These are phyloP conservation scores for Colletotrichum noveboracense DNA, from an alignment of 2,329 filamentous ascomycete genomes.

Conservation along the genomic window DNA sequence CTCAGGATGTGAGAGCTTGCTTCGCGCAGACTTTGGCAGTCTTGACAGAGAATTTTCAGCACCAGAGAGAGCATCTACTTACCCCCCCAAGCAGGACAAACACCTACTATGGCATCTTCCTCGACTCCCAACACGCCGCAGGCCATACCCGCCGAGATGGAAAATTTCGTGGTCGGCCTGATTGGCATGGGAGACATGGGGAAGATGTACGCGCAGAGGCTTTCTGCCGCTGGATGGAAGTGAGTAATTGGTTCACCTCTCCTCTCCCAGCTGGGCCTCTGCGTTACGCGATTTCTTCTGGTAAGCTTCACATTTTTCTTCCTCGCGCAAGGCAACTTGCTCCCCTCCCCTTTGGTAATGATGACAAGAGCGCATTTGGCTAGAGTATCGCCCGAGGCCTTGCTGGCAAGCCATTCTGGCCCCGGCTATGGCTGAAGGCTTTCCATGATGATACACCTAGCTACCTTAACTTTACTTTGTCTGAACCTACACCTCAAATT, in stretches of 20 bases:
- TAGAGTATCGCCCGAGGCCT: constrained; percentile 84
- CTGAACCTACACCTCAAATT: constrained; percentile 64
- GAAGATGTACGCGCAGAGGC: constrained; percentile 91
- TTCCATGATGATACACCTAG: constrained; percentile 99
- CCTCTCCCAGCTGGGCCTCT: constrained; percentile 5
- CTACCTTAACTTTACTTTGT: constrained; percentile 88
- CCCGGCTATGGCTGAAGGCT: constrained; percentile 61
- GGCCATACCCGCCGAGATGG: constrained; percentile 53
- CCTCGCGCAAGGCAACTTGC: neutral
- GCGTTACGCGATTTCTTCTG: constrained; percentile 26
- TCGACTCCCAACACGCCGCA: neutral
- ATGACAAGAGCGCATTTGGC: constrained; percentile 99
- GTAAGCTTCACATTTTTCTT: constrained; percentile 37
- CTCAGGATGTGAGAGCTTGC: constrained; percentile 24
- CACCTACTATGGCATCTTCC: constrained; percentile 17
- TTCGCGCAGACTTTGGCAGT: constrained; percentile 15
- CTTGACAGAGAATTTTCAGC: neutral
- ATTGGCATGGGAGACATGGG: constrained; percentile 99
- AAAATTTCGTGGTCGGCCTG: constrained; percentile 82
- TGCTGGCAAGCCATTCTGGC: constrained; percentile 79
- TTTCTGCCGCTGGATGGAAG: constrained; percentile 96
- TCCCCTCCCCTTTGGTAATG: constrained; percentile 57
- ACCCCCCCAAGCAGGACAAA: neutral
- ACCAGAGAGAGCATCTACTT: neutral
- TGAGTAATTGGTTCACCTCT: constrained; percentile 46